Conservation (phyloP, 1,139 yeast genomes). For the Scheffersomyces cryptocercus region DNA sequence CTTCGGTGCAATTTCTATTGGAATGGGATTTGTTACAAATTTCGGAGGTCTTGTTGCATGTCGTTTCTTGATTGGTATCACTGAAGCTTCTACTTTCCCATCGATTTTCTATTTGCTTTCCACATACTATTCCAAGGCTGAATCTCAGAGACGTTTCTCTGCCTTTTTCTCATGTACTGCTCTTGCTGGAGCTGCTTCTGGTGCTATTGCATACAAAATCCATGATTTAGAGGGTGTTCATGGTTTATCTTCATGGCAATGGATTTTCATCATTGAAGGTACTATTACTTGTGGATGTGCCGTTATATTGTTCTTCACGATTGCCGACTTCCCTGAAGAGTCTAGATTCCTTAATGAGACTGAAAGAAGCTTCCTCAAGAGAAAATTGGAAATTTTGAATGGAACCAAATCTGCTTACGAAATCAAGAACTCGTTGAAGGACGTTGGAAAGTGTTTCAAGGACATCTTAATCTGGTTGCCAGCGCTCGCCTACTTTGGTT, state of each 20-base stretch:
- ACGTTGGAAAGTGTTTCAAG: slow-evolving; percentile 44
- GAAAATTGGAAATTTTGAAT: slow-evolving; percentile 52
- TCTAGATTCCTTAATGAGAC: slow-evolving; percentile 51
- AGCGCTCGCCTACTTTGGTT: slow-evolving; percentile 61
- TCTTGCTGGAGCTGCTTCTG: slow-evolving; percentile 43
- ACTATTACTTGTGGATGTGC: slow-evolving; percentile 63
- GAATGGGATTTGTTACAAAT: slow-evolving; percentile 62
- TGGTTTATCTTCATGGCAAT: slow-evolving; percentile 62
- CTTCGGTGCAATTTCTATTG: slow-evolving; percentile 67
- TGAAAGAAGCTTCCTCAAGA: slow-evolving; percentile 52
- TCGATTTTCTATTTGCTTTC: slow-evolving; percentile 69
- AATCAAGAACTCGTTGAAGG: slow-evolving; percentile 41
- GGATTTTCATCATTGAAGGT: slow-evolving; percentile 77
- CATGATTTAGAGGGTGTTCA: slow-evolving; percentile 37
- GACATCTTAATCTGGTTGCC: slow-evolving; percentile 53
- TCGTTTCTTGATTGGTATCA: slow-evolving; percentile 62
- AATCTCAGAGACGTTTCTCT: slow-evolving; percentile 68
- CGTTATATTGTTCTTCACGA: slow-evolving; percentile 57
- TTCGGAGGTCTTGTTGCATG: slow-evolving; percentile 62
- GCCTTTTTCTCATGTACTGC: slow-evolving; percentile 57
- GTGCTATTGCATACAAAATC: slow-evolving; percentile 45
- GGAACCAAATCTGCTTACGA: slow-evolving; percentile 59
- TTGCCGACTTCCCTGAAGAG: slow-evolving; percentile 64
- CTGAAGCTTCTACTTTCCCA: slow-evolving; percentile 73
- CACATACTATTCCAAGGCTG: slow-evolving; percentile 55